Evolutionary conservation across 306 rosid species (phyloP).

Genomic region (Prunus fruticosa): DNA sequence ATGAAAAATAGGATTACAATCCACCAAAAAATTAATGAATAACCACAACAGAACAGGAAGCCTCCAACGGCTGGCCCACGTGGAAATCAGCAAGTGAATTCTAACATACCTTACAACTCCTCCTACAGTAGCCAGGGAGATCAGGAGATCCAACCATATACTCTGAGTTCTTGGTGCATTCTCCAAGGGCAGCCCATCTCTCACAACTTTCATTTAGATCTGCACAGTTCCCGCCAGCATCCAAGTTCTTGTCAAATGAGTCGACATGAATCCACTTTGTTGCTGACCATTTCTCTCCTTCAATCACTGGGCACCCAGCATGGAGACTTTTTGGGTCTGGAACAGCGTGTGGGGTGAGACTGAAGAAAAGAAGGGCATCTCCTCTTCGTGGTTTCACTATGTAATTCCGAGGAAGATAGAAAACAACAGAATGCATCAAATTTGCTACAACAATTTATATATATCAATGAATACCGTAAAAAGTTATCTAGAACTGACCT

Average conservation of each 20-base stretch:
- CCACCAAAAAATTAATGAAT: slow-evolving; percentile 9
- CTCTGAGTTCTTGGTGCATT: slow-evolving; percentile 78
- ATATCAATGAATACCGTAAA: neutral
- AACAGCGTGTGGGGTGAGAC: slow-evolving; percentile 68
- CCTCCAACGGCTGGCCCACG: slow-evolving; percentile 7
- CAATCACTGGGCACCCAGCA: slow-evolving; percentile 91
- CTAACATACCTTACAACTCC: slow-evolving; percentile 85
- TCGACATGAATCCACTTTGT: slow-evolving; percentile 97
- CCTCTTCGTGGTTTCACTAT: slow-evolving; percentile 91
- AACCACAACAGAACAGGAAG: slow-evolving; percentile 13
- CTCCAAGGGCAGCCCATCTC: slow-evolving; percentile 96
- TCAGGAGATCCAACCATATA: slow-evolving; percentile 87
- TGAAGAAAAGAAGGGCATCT: slow-evolving; percentile 98
- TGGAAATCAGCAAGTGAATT: slow-evolving; percentile 17
- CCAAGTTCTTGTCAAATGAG: slow-evolving; percentile 66
- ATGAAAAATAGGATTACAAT: slow-evolving; percentile 21
- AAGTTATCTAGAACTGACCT: slow-evolving; percentile 42
- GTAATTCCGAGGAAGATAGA: slow-evolving; percentile 17
- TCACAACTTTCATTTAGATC: slow-evolving; percentile 78
- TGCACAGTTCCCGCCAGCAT: slow-evolving; percentile 52
- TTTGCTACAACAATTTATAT: neutral
- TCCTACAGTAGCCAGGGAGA: slow-evolving; percentile 87
- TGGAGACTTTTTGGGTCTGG: slow-evolving; percentile 90
- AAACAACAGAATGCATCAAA: slow-evolving; percentile 1
- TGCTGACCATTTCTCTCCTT: slow-evolving; percentile 99